Conservation (phyloP, 2,329 filamentous ascomycete genomes). For the Arthrobotrys sphaeroides region DNA sequence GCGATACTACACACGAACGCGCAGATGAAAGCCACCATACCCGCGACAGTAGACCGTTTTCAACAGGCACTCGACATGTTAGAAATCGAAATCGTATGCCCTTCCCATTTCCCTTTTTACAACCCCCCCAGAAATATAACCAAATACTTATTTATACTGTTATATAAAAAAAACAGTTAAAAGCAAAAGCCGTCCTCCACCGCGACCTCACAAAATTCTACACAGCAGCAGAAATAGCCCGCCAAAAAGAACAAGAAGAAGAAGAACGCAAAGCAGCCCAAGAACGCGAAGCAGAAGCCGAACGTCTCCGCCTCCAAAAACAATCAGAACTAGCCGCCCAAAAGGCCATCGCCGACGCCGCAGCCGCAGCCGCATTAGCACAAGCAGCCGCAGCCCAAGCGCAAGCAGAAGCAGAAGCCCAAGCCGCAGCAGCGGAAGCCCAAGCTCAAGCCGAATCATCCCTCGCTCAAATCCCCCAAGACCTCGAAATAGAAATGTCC, state of each 20-base stretch:
- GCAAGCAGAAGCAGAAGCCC: neutral
- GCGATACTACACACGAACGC: slow-evolving; percentile 57
- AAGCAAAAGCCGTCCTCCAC: slow-evolving; percentile 56
- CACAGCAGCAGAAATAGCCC: slow-evolving; percentile 53
- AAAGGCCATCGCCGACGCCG: slow-evolving; percentile 7
- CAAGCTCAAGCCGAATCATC: no score
- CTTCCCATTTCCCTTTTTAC: neutral
- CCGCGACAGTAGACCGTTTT: slow-evolving; percentile 56
- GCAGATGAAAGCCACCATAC: slow-evolving; percentile 54
- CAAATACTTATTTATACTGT: no score
- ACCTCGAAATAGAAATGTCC: slow-evolving; percentile 40
- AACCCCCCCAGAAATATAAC: neutral
- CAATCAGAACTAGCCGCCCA: slow-evolving; percentile 41
- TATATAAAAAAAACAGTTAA: slow-evolving; percentile 50
- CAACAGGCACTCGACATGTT: slow-evolving; percentile 57
- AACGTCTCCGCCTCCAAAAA: slow-evolving; percentile 36
- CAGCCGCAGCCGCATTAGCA: slow-evolving; percentile 14
- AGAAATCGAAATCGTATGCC: slow-evolving; percentile 58
- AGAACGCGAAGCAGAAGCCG: slow-evolving; percentile 49
- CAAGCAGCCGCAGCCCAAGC: neutral
- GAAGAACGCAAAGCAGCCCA: slow-evolving; percentile 49
- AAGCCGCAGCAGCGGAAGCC: neutral
- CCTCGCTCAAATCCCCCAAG: slow-evolving; percentile 4
- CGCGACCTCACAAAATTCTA: slow-evolving; percentile 55
- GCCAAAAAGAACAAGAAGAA: slow-evolving; percentile 51